Base-by-base conservation (phyloP, 257 asterid species). In the Capsicum rhomboideum region DNA sequence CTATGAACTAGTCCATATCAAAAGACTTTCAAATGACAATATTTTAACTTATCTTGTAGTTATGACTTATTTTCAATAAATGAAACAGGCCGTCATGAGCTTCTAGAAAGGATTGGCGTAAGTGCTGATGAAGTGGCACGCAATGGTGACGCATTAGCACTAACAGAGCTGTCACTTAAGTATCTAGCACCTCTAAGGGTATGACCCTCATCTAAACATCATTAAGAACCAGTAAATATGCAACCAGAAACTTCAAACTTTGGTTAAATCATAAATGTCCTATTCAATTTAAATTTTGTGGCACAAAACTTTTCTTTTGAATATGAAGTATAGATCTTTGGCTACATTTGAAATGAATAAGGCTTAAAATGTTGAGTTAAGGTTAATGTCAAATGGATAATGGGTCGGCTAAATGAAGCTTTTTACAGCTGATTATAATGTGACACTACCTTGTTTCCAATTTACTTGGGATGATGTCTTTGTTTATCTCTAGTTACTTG, bases 61-160 rank as follows among this genome's bases (percentile, higher is more conserved):
- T 68, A 55, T 10, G 61, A 21, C 55, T 83, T 83, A 37, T 31
- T 61, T 28, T 82, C 58, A 20, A 54, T 59, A 66, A 46, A 34
- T 82, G 85, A 82, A 85, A 88, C 94, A 96, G 99, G 93, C 72
- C 97, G 98, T 64, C 98, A 96, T 79, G 99, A 96, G 87, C 96
- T 96, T 83, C 80, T 94, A 82, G 97, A 92, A 66, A 89, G 88
- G 82, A 85, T 93, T 34, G 98, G 98, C 53, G 10, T 94, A 64
- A 89, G 54, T 87, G 97, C 98, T 31, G 98, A 94, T 88, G 94
- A 86, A 81, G 88, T 96, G 87, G 98, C 98, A 8, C 93, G 94
- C 56, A 68, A 49, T 53, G 98, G 99, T 63, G 88, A 88, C 64
- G 91, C 99, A 79, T 85, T 96, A 78, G 99, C 99, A 49, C 83